Base-by-base conservation (phyloP, 2,329 filamentous ascomycete species). In the Xylaria hypoxylon region DNA sequence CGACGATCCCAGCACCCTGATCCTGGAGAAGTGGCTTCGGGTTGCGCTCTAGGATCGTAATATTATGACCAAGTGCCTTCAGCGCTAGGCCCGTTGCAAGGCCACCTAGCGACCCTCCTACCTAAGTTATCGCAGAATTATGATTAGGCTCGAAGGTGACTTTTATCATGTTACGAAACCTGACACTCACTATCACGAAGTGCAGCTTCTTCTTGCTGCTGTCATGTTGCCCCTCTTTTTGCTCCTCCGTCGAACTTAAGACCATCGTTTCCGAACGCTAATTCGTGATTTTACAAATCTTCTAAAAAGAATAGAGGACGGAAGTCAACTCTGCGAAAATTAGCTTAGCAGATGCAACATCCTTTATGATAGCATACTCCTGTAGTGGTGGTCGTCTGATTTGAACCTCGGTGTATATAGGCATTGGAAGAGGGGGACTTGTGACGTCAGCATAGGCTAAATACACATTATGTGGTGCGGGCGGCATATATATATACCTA, bases 1-100 rank as follows among this genome's bases (percentile, higher is more conserved):
- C 82, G 0, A 84, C 82, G 28, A 84, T 81, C 2, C 82, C 82
- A 4, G 82, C 82, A 7, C 82, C 82, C 73, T 84, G 82, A 65
- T 83, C 80, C 66, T 83, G 81, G 5, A 84, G 73, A n/a, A 84
- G 70, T 0, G 78, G 75, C 0, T 77, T 78, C 0, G 79, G 76
- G 40, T 81, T 81, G 19, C 82, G 80, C 69, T 84, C 82, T 2
- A 84, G 74, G 45, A 83, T 81, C 1, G 78, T 81, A 5, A 79
- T 79, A 68, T 80, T 73, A 69, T 83, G 80, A 15, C 80, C 80
- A 31, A 79, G 76, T 1, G 76, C 74, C 63, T 81, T 81, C 38
- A 82, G 69, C n/a, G 79, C 77, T 45, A 82, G 71, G 7, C 77
- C 79, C 13, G 76, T 71, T 44, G 80, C 77, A 4, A 83, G 76